phyloP scores from a whole-genome alignment of 306 rosid species.

The Cicer chorassanicum region DNA sequence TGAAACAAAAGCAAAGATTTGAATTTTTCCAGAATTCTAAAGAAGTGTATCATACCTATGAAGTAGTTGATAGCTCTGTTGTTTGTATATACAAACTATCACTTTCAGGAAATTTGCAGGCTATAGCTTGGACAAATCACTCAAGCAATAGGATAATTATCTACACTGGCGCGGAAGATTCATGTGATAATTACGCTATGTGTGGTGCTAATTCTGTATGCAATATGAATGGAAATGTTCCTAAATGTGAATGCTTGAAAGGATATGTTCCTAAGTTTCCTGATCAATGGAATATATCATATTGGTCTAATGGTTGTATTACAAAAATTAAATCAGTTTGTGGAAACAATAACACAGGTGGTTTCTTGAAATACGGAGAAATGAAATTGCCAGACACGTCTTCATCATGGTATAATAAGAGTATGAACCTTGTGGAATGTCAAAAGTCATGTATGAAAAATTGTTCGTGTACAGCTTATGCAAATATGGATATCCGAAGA shows the following conservation, averaged over 20 bases:
- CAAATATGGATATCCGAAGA: conserved; percentile 31
- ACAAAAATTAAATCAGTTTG: neutral
- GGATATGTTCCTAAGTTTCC: neutral
- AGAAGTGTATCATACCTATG: conserved; percentile 24
- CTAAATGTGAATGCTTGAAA: conserved; percentile 27
- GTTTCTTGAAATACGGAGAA: neutral
- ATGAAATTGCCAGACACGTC: conserved; percentile 48
- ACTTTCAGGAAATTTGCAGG: conserved; percentile 20
- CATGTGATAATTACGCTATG: conserved; percentile 13
- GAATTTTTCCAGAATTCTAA: conserved; percentile 27
- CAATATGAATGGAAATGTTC: conserved; percentile 21
- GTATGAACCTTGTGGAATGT: conserved; percentile 35
- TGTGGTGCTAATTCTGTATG: conserved; percentile 34
- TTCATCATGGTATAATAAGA: conserved; percentile 35
- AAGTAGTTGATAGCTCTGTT: conserved; percentile 8
- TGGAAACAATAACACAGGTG: neutral
- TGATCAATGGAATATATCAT: too few species aligned
- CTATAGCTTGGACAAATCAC: neutral
- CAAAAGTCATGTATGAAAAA: conserved; percentile 24
- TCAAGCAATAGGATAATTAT: neutral
- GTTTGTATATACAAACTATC: neutral
- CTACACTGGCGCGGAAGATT: conserved; percentile 8
- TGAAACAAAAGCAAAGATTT: neutral
- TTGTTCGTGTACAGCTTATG: conserved; percentile 46
- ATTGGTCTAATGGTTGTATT: conserved; percentile 12